A percentile compares a stretch with the other conserved stretches of the same genome.
Evolutionary conservation across 1,284 basidiomycete genomes (phyloP).

Genomic region (Porodaedalea pini): DNA sequence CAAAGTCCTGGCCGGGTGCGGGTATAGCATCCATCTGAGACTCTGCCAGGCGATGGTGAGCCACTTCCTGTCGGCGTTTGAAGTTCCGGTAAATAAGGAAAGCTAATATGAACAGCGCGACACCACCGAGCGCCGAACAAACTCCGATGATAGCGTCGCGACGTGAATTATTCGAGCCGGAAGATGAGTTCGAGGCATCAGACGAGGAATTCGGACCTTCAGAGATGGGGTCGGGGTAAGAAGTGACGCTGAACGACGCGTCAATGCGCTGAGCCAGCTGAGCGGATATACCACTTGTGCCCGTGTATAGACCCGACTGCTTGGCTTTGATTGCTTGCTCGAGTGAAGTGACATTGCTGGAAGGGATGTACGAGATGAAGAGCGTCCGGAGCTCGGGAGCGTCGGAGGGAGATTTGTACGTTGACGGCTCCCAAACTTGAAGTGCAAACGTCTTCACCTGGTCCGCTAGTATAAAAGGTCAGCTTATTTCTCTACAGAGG

Average conservation of each 20-base stretch:
- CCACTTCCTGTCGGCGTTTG: constrained; percentile 56
- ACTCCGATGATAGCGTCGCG: constrained; percentile 80
- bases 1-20: constrained; percentile 63
- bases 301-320: constrained; percentile 60
- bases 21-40: constrained; percentile 36
- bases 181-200: constrained; percentile 22
- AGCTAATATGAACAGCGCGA: constrained; percentile 61
- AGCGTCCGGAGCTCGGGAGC: constrained; percentile 48
- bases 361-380: constrained; percentile 59
- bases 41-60: constrained; percentile 62
- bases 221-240: constrained; percentile 38
- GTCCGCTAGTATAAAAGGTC: constrained; percentile 26
- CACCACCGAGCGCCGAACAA: constrained; percentile 66
- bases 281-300: constrained; percentile 31
- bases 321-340: constrained; percentile 51
- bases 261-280: constrained; percentile 60
- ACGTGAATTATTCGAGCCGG: constrained; percentile 37
- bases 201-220: constrained; percentile 27
- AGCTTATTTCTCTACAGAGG: constrained; percentile 21
- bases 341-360: constrained; percentile 44
- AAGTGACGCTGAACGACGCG: constrained; percentile 50
- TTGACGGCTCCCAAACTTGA: constrained; percentile 52
- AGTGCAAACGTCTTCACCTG: constrained; percentile 55
- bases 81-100: constrained; percentile 61
- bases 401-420: constrained; percentile 49